Conservation (phyloP, 768 basidiomycete genomes). For the Podaxis pistillaris region DNA sequence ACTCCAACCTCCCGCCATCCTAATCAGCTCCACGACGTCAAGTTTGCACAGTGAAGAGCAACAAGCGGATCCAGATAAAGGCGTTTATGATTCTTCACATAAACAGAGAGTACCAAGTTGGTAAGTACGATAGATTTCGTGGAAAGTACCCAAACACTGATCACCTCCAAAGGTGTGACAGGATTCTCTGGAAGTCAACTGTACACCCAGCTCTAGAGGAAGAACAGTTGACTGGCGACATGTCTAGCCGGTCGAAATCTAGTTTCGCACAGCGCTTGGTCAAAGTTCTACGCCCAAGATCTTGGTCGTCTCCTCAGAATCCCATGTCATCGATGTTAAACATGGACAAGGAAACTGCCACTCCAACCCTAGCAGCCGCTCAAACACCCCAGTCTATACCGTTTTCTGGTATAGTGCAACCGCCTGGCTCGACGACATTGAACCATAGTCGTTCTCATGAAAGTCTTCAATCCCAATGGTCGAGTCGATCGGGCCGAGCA, state of each 20-base stretch:
- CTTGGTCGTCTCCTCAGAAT: constrained; percentile 2
- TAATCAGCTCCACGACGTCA: constrained; percentile 32
- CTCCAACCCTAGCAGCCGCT: neutral
- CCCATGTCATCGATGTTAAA: neutral
- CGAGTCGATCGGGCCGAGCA: neutral
- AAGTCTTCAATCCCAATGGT: neutral
- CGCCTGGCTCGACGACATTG: neutral
- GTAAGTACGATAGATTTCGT: constrained; percentile 35
- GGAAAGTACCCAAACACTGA: neutral
- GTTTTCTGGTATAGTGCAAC: neutral
- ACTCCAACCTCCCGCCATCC: constrained; percentile 26
- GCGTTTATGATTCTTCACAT: constrained; percentile 77
- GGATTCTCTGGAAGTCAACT: constrained; percentile 81
- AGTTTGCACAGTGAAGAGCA: constrained; percentile 32
- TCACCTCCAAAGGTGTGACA: constrained; percentile 64
- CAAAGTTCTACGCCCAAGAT: constrained; percentile 34
- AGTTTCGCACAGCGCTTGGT: constrained; percentile 26
- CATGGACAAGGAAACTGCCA: neutral
- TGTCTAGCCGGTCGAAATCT: constrained; percentile 21
- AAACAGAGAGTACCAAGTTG: constrained; percentile 86
- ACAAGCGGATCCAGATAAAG: constrained; percentile 41
- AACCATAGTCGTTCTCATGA: constrained; percentile 3
- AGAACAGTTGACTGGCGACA: constrained; percentile 11
- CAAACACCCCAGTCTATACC: neutral
- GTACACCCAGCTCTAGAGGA: constrained; percentile 45